These are phyloP conservation scores for Metroxylon sagu DNA, from an alignment of 176 grass and related monocot genomes.

Conservation along the genomic window DNA sequence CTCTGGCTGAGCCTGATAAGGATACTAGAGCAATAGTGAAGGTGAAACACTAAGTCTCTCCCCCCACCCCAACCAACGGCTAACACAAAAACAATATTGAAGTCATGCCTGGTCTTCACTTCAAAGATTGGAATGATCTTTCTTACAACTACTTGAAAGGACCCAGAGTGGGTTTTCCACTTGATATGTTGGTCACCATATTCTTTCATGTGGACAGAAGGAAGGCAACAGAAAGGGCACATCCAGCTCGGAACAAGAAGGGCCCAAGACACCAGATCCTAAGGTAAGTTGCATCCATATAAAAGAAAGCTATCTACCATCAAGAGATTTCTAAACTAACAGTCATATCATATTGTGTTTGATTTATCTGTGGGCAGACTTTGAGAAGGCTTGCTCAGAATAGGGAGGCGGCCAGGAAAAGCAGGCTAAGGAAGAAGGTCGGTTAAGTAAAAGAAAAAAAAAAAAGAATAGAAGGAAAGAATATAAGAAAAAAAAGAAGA, in stretches of 20 bases:
- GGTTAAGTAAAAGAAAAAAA: slow-evolving; percentile 17
- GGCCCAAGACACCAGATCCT: slow-evolving; percentile 19
- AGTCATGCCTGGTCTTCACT: too few relatives aligned
- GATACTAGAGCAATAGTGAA: too few relatives aligned
- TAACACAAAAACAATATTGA: too few relatives aligned
- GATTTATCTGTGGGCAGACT: slow-evolving; percentile 28
- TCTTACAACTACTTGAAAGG: too few relatives aligned
- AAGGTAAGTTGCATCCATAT: neutral
- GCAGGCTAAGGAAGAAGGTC: slow-evolving; percentile 95
- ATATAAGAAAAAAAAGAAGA: neutral
- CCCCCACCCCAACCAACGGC: too few relatives aligned
- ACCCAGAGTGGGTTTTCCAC: too few relatives aligned
- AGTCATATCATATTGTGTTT: neutral
- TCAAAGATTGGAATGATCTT: too few relatives aligned
- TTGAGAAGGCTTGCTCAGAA: slow-evolving; percentile 97
- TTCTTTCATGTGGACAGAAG: too few relatives aligned
- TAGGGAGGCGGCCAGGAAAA: slow-evolving; percentile 95
- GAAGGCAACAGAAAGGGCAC: neutral
- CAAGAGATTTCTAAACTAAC: neutral
- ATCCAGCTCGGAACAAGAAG: slow-evolving; percentile 18
- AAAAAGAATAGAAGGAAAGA: neutral
- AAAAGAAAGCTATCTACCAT: neutral
- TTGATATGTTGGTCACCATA: too few relatives aligned
- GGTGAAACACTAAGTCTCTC: too few relatives aligned
- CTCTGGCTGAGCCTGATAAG: too few relatives aligned